Evolutionary conservation across 192 early-diverging fungal genomes (phyloP), one percentile per base, ranked within the genome.

Genomic region (Ambispora gerdemannii): DNA sequence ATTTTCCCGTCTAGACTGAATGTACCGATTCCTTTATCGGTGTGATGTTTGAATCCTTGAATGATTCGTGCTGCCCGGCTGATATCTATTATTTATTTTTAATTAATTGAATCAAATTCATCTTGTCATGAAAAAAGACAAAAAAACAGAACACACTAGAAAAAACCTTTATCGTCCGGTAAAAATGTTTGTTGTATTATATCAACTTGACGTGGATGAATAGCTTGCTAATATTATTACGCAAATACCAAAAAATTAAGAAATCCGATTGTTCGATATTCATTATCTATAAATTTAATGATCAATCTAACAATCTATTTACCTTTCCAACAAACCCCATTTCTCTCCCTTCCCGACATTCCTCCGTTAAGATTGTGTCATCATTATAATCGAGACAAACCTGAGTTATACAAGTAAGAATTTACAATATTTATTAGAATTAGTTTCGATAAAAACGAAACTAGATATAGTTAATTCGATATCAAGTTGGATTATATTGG

Each of bases 311-410:
- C 15, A 43, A 43, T 58, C 55, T 58, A 22, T 36, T 49, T 30
- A 65, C 63, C 36, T 98, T 98, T 53, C 96, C 96, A 19, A 92
- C 87, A 79, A 95, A 98, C 6, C 96, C 96, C 90, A 94, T 94
- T 63, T 89, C 83, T 8, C 89, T 85, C 1, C 92, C 96, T 76
- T 95, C 93, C 22, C 72, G 73, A 61, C 92, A 90, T 79, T 98
- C 96, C 59, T 93, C 93, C 22, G 70, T 76, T 77, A 93, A 69
- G 55, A 89, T 82, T 0, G 80, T 77, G 15, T 77, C 69, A 77
- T 88, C 81, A 58, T 91, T 84, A 70, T 92, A 95, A 75, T 97
- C 93, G 72, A 95, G 88, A 69, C 94, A 95, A 20, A 97, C 89
- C 83, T 84, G 55, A n/a, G 13, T 20, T 50, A 33, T 11, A 62